Percentiles rank a stretch among this genome's conserved stretches.
phyloP scores from a whole-genome alignment of 139 green algal species.

The Pedinophyceae sp. region DNA sequence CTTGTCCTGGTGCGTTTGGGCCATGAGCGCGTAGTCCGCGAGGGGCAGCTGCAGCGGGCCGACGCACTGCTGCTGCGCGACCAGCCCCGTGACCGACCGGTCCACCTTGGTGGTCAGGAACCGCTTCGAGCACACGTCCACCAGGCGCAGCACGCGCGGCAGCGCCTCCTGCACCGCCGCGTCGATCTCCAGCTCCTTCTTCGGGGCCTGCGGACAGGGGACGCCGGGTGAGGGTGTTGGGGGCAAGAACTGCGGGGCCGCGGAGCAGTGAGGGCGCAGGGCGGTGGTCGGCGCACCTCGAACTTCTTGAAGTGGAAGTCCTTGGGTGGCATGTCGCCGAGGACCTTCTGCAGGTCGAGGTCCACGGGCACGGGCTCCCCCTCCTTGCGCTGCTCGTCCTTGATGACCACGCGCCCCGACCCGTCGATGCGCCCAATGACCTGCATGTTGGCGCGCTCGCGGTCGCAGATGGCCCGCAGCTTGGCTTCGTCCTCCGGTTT shows the following conservation, averaged over 20 bases:
- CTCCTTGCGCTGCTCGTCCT: constrained; percentile 32
- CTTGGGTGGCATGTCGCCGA: constrained; percentile 97
- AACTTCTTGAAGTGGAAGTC: constrained; percentile 58
- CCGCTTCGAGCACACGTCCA: constrained; percentile 83
- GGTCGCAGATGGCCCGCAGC: constrained; percentile 69
- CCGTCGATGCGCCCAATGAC: constrained; percentile 89
- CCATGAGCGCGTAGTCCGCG: constrained; percentile 78
- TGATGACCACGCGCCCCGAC: constrained; percentile 64
- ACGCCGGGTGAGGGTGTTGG: no score
- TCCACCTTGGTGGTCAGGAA: constrained; percentile 99
- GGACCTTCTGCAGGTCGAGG: constrained; percentile 88
- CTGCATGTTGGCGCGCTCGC: constrained; percentile 84
- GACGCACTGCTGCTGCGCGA: constrained; percentile 94
- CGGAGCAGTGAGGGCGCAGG: no score
- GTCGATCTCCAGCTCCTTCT: constrained; percentile 33
- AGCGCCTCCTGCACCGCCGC: constrained; percentile 28
- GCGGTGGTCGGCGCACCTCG: no score
- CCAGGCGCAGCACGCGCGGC: constrained; percentile 68
- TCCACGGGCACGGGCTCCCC: constrained; percentile 57
- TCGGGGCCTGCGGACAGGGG: constrained; percentile 6
- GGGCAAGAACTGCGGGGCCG: no score
- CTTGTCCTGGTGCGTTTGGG: constrained; percentile 54
- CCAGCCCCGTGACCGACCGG: constrained; percentile 76
- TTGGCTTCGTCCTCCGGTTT: constrained; percentile 42
- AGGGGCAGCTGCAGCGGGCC: constrained; percentile 86